Evolutionary conservation across 768 basidiomycete species (phyloP), one percentile per base, ranked within the genome.

Genomic region (Hemileccinum rubropunctum): DNA sequence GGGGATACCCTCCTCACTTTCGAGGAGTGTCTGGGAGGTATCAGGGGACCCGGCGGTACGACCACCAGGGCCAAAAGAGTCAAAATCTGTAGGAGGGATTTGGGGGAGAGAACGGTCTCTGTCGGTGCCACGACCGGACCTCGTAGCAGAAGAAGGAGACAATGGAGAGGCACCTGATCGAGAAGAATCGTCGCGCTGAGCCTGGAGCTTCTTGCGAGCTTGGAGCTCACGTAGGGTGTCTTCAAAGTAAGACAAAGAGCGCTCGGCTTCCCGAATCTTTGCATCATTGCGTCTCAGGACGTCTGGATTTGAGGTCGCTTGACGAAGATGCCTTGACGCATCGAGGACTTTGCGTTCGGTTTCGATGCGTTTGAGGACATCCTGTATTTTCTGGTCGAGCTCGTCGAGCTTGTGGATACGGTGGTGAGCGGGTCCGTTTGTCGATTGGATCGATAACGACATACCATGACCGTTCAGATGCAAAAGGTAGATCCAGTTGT

Each of bases 341-440:
- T 94, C 90, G 57, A 95, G 77, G 66, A 95, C 85, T 79, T 91
- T 94, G 71, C 87, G 88, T 74, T 95, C 91, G 32, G 88, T 93
- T 73, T 87, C 82, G 68, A 95, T 94, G 69, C 88, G 88, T 71
- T 82, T 86, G 74, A 86, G 82, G 62, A 94, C 84, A 70, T 92
- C 90, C 68, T 86, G 84, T 67, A 95, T 92, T 82, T 94, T 95
- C 81, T 85, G 84, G 82, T 93, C 91, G 72, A 92, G 76, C 72
- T 90, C 86, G 63, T 65, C 63, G 43, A 70, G 56, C 68, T 70
- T 52, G 44, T 20, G n/a, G 23, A 15, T 14, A 38, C 4, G 18
- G 6, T 45, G 52, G 46, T 58, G 18, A 57, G 39, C 28, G 11
- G 23, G 42, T 18, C 9, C 17, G 38, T 23, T 26, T 13, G 52